Evolutionary conservation across 2,329 filamentous ascomycete species (phyloP), one percentile per base, ranked within the genome.

Genomic region (Paecilomyces formosus): DNA sequence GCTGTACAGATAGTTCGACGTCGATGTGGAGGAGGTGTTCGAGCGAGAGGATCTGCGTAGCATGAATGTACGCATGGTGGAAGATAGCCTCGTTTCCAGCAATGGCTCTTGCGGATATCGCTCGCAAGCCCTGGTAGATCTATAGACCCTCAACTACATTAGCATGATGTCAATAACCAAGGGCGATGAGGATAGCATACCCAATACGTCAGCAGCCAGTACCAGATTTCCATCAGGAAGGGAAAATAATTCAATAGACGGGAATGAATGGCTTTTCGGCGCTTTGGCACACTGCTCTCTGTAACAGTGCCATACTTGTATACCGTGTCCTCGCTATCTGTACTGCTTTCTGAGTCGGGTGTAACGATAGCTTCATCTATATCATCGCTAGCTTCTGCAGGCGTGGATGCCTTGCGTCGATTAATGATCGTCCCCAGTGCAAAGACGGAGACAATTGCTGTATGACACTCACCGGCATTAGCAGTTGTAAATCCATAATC

Each of bases 81-180:
- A 78, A 78, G 56, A 78, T 65, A 31, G 69, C 57, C 12, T 75
- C 63, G 60, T 78, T 70, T 53, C 70, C 68, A 45, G 69, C 69
- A 52, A 80, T 80, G 51, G 70, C 60, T 55, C 72, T 66, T 12
- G 77, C 78, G 1, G 77, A 78, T 24, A 75, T 55, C 11, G 78
- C 78, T 18, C 78, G 74, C 22, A 77, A 65, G 3, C 75, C 71
- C 64, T 80, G 78, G 55, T 80, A 80, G 52, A 76, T 62, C 69
- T 70, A 56, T 5, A 3, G 22, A n/a, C 11, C 9, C n/a, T 50
- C 28, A 15, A 11, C 3, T 13, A 26, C 24, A 45, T 54, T 30
- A 21, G 58, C 45, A 18, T 33, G 26, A 31, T 58, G 28, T 53
- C 52, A 33, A 28, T 54, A 55, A n/a, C 51, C 31, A 39, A 18